phyloP scores from a whole-genome alignment of 805 yeast species.

The Clavispora vitiphila region DNA sequence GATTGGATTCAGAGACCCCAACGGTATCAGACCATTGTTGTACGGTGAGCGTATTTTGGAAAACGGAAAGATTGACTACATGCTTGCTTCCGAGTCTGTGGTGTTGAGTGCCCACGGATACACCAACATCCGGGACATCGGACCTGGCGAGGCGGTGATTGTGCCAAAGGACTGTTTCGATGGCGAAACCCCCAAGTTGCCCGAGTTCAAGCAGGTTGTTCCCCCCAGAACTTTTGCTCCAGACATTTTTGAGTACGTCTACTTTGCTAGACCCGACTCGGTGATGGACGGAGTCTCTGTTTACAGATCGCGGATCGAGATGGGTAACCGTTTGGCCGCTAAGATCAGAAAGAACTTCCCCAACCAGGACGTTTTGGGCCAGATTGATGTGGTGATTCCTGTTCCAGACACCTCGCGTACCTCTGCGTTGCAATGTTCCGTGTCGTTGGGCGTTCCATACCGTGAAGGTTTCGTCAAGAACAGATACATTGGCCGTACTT shows the following conservation, averaged over 20 bases:
- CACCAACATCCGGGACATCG: constrained; percentile 69
- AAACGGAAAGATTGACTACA: constrained; percentile 76
- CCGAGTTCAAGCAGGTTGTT: constrained; percentile 84
- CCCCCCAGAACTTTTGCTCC: constrained; percentile 79
- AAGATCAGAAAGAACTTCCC: constrained; percentile 48
- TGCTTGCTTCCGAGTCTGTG: constrained; percentile 94
- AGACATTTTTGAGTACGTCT: constrained; percentile 94
- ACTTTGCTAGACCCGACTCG: constrained; percentile 96
- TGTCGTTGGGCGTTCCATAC: constrained; percentile 71
- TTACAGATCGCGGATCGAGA: constrained; percentile 83
- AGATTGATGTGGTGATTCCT: constrained; percentile 92
- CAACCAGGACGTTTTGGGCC: constrained; percentile 39
- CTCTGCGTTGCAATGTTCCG: constrained; percentile 89
- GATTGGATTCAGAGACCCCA: constrained; percentile 95
- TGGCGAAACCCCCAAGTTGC: constrained; percentile 36
- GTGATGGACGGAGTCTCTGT: constrained; percentile 96
- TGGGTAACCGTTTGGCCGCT: constrained; percentile 87
- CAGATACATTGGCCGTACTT: constrained; percentile 95
- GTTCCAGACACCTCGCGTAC: constrained; percentile 99
- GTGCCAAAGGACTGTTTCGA: constrained; percentile 62
- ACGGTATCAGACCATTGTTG: constrained; percentile 89
- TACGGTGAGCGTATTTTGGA: constrained; percentile 71
- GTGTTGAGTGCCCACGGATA: constrained; percentile 91
- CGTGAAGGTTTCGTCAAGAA: constrained; percentile 97
- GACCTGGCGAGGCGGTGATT: constrained; percentile 96